Base-by-base conservation (phyloP, 306 rosid species). In the Cicer arietinum region DNA sequence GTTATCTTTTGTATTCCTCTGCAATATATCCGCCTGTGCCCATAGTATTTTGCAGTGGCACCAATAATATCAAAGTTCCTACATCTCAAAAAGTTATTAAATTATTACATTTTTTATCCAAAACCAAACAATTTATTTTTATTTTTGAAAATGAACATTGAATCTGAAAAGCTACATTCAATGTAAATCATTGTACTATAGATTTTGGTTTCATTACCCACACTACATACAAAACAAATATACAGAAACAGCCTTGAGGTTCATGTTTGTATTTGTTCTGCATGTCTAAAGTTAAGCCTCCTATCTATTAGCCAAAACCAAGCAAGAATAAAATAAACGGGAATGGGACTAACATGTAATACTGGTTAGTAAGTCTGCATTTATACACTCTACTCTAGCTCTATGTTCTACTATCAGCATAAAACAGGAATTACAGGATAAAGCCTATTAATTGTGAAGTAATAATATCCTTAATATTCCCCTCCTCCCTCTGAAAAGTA, bases 121-220 rank as follows among this genome's bases (percentile, higher is more conserved):
- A 67, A 13, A 25, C 30, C 58, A 68, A 47, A 30, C 37, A 57
- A 18, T 5, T 6, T 52, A 6, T 52, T 16, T 14, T 52, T 14
- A n/a, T 52, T 6, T 6, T n/a, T 52, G 16, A 16, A 30, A 30
- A 30, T 52, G 17, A 52, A 40, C 45, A 7, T 10, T n/a, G 20
- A 40, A 62, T 39, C 68, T 62, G 68, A 62, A 67, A 16, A 67
- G 56, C 40, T 17, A 67, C 16, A 45, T 45, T 66, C 42, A 6
- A 30, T 47, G 41, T 7, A 68, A 17, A 13, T 8, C n/a, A 22
- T 8, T 47, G 43, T 25, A 16, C 7, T 8, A 30, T 30, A 30
- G 35, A 30, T 30, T 30, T 30, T 30, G 4, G 5, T 30, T 43
- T 65, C 53, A 66, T 66, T 64, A 64, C n/a, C 6, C 14, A 63